Base-by-base conservation (phyloP, 2,329 filamentous ascomycete species). In the Xylaria multiplex region DNA sequence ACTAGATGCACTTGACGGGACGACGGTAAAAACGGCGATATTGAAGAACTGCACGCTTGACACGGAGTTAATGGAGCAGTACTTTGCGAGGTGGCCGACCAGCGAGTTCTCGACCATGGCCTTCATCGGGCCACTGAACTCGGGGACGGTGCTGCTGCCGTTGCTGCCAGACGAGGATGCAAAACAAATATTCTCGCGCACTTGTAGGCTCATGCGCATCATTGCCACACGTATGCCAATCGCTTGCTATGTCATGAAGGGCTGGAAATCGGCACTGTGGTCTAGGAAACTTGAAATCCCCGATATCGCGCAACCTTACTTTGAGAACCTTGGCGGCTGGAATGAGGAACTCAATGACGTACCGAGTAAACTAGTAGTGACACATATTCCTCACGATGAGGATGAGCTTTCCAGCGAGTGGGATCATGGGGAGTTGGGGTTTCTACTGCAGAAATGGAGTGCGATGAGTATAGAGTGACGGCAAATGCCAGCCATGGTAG, bases 251-350 rank as follows among this genome's bases (percentile, higher is more conserved):
- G 55, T 64, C 5, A 3, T 68, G 40, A 68, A 49, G 37, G 66
- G 66, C 19, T 69, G 64, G 66, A 40, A 66, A 45, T 60, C 57
- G 16, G 66, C 64, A 8, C 13, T 69, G 2, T 58, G 45, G 66
- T 14, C 56, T 5, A 50, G 58, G 27, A 59, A 64, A 4, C 13
- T 66, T 1, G 53, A 61, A 16, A 66, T 69, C 30, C 66, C 66
- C 2, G 55, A n/a, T 1, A n/a, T 56, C 1, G 66, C 60, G 22
- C 14, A 27, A 37, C 64, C 64, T 3, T 69, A 64, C 60, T 66
- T 69, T 22, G 45, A 53, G 45, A 58, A 55, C 45, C 64, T 62
- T 30, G 54, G 22, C 24, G 14, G n/a, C 6, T 27, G 6, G 8
- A 27, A 19, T 3, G 59, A 52, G 16, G 35, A 49, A 30, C 16